phyloP scores from a whole-genome alignment of 805 yeast genomes.

The Kurtzmaniella cleridarum region DNA sequence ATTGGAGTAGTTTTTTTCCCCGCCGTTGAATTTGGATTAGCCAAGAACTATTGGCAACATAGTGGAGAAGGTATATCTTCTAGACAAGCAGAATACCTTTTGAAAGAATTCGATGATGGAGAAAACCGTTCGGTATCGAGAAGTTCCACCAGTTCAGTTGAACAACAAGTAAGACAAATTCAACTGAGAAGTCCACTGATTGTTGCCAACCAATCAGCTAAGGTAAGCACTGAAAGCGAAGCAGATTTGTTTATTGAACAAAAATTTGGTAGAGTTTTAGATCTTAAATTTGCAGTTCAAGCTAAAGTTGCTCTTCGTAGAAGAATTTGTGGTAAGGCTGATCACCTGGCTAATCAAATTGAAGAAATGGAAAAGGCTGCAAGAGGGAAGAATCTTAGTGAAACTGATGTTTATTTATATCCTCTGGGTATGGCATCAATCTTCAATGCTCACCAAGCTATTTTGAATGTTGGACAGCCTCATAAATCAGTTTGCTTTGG shows the following conservation, averaged over 20 bases:
- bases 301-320: constrained; percentile 72
- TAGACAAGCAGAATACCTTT: constrained; percentile 78
- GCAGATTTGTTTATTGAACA: constrained; percentile 72
- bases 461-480: constrained; percentile 25
- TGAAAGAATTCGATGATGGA: constrained; percentile 47
- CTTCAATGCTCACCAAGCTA: constrained; percentile 68
- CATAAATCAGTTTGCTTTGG: constrained; percentile 88
- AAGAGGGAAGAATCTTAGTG: constrained; percentile 31
- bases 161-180: constrained; percentile 28
- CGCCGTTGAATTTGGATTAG: constrained; percentile 48
- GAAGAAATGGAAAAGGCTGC: constrained; percentile 23
- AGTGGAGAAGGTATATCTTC: constrained; percentile 96
- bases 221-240: constrained; percentile 35
- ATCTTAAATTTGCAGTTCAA: constrained; percentile 64
- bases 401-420: constrained; percentile 72
- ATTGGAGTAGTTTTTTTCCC: constrained; percentile 81
- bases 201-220: constrained; percentile 1
- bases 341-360: constrained; percentile 26
- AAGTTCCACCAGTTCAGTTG: constrained; percentile 20
- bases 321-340: constrained; percentile 67
- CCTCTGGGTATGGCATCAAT: constrained; percentile 94
- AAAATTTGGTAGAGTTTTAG: constrained; percentile 85
- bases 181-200: constrained; percentile 30
- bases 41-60: constrained; percentile 94
- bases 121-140: background rate